phyloP scores from a whole-genome alignment of 2,329 filamentous ascomycete genomes.

The Dothideomycetidae sp. region DNA sequence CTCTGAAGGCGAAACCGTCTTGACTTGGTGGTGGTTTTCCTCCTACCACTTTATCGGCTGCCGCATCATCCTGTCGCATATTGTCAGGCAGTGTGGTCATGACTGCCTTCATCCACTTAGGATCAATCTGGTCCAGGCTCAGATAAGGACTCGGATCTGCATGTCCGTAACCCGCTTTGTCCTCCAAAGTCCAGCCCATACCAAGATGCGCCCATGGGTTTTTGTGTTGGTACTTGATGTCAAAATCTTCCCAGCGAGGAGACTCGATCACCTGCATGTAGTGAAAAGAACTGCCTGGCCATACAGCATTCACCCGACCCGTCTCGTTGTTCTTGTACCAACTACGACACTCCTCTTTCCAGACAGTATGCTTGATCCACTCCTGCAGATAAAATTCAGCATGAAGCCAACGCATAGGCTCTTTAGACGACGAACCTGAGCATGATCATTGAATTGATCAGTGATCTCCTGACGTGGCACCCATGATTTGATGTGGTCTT shows the following conservation, averaged over 20 bases:
- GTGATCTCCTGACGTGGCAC: slow-evolving; percentile 28
- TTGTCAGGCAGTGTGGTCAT: too few relatives aligned
- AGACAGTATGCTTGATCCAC: slow-evolving; percentile 37
- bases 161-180: slow-evolving; percentile 14
- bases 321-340: slow-evolving; percentile 37
- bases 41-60: too few relatives aligned
- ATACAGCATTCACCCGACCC: slow-evolving; percentile 33
- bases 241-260: slow-evolving; percentile 31
- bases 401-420: background rate
- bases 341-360: slow-evolving; percentile 31
- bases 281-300: slow-evolving; percentile 38
- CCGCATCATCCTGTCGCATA: too few relatives aligned
- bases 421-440: slow-evolving; percentile 15
- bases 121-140: slow-evolving; percentile 28
- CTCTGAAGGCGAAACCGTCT: background rate
- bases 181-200: slow-evolving; percentile 27
- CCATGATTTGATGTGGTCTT: slow-evolving; percentile 30
- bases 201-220: slow-evolving; percentile 31
- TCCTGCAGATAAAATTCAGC: slow-evolving; percentile 20
- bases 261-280: slow-evolving; percentile 28
- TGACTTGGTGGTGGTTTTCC: too few relatives aligned
- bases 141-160: slow-evolving; percentile 28
- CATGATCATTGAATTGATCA: slow-evolving; percentile 30
- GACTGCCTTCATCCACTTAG: slow-evolving; percentile 26
- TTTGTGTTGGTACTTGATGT: slow-evolving; percentile 26